Evolutionary conservation across 2,329 filamentous ascomycete genomes (phyloP), one percentile per base, ranked within the genome.

Genomic region (Plenodomus tracheiphilus): DNA sequence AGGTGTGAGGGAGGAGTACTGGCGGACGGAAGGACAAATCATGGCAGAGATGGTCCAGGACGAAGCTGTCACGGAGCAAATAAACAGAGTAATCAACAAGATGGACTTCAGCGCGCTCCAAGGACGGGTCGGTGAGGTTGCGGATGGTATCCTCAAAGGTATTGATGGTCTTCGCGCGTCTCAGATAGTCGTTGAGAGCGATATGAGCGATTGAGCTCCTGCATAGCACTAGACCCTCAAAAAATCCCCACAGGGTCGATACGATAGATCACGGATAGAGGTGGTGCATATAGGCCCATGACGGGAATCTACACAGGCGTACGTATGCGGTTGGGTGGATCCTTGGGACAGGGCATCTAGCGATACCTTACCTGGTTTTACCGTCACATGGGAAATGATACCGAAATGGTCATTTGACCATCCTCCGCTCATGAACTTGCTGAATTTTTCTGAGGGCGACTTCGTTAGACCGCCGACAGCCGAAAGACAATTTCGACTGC

Each of bases 11-110:
- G 82, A 86, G 59, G 80, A 78, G 15, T 97, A 97, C 74, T 97
- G 93, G 93, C 76, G 79, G 9, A 86, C 87, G 38, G 90, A 97
- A 75, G 87, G 84, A 6, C 77, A 81, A 43, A 71, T 90, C 22
- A 90, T 88, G 81, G 77, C 81, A 30, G 84, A 87, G 63, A 84
- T 89, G 19, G 87, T 95, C 81, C 88, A 91, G 76, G 88, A 93
- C 54, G 80, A 84, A 53, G 87, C 89, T 53, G 88, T 92, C 7
- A 75, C 89, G 30, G 85, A 86, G 62, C 83, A 86, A 43, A 81
- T 91, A 53, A 85, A 87, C 50, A 81, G 85, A 66, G 87, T 85
- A 10, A 70, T 92, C 57, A 75, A 77, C 62, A 80, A 85, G 45
- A 80, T 90, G 50, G 80, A 90, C 65, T 81, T 91, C 18, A 71